These are phyloP conservation scores for Saccharomyces pastorianus DNA, from an alignment of 1,139 yeast genomes.

Conservation along the genomic window DNA sequence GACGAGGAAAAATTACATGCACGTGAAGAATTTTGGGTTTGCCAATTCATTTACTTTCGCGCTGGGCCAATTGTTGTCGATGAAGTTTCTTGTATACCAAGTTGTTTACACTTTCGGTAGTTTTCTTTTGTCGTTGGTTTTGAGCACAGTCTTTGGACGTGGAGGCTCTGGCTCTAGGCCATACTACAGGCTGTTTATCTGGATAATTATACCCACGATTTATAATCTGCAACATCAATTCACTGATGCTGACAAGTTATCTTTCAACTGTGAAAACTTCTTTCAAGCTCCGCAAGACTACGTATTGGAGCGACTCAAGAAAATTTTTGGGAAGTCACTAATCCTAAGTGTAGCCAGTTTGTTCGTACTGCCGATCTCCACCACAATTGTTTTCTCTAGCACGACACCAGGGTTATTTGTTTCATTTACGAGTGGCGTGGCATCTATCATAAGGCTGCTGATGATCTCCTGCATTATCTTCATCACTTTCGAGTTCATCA, in stretches of 20 bases:
- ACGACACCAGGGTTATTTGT: constrained; percentile 5
- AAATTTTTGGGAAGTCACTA: constrained; percentile 15
- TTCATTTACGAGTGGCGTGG: no score
- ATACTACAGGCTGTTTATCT: constrained; percentile 23
- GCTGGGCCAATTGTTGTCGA: constrained; percentile 40
- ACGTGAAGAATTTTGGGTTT: constrained; percentile 44
- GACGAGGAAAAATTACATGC: constrained; percentile 43
- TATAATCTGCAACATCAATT: constrained; percentile 50
- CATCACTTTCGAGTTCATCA: no score
- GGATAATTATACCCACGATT: constrained; percentile 37
- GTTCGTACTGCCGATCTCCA: constrained; percentile 7
- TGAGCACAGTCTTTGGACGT: constrained; percentile 25
- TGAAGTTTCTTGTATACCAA: constrained; percentile 33
- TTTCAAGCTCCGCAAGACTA: constrained; percentile 35
- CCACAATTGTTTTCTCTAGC: constrained; percentile 13
- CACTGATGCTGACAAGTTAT: constrained; percentile 54
- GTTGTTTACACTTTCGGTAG: constrained; percentile 34
- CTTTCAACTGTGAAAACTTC: constrained; percentile 37
- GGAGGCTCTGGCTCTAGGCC: constrained; percentile 3
- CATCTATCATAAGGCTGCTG: no score
- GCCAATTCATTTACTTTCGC: constrained; percentile 45
- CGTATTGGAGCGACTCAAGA: constrained; percentile 18
- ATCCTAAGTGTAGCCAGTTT: constrained; percentile 10
- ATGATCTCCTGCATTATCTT: no score
- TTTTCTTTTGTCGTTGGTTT: constrained; percentile 37